phyloP scores from a whole-genome alignment of 768 basidiomycete species.

The Zangia roseola region DNA sequence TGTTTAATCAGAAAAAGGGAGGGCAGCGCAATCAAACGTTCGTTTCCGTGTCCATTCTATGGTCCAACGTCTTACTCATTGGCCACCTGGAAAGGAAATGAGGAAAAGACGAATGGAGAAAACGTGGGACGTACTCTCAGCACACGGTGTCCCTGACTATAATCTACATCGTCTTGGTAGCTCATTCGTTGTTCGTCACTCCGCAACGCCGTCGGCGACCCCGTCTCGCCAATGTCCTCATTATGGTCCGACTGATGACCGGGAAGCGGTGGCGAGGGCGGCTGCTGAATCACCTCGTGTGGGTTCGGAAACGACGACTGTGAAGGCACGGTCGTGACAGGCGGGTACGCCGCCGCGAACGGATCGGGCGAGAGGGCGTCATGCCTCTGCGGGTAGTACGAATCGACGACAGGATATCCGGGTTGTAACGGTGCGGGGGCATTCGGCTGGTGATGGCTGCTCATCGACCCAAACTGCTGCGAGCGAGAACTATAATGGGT shows the following conservation, averaged over 20 bases:
- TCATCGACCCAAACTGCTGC: slow-evolving; percentile 20
- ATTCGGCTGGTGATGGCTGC: slow-evolving; percentile 12
- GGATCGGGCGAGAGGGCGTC: slow-evolving; percentile 25
- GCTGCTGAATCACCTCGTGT: not conserved
- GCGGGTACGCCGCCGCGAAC: slow-evolving; percentile 32
- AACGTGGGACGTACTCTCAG: slow-evolving; percentile 24
- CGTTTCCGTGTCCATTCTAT: too few species aligned
- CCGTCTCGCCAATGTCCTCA: slow-evolving; percentile 8
- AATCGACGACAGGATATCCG: slow-evolving; percentile 24
- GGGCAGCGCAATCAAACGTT: too few species aligned
- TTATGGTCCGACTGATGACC: slow-evolving; percentile 10
- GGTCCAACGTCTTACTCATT: slow-evolving; percentile 9
- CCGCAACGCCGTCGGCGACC: slow-evolving; percentile 2
- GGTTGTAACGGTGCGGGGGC: slow-evolving; percentile 15
- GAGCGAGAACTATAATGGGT: slow-evolving; percentile 25
- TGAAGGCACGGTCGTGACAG: not conserved
- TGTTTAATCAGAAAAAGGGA: too few species aligned
- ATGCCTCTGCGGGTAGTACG: slow-evolving; percentile 23
- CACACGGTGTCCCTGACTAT: slow-evolving; percentile 26
- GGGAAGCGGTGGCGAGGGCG: slow-evolving; percentile 13
- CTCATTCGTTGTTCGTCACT: slow-evolving; percentile 27
- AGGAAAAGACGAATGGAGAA: not conserved
- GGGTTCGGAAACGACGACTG: slow-evolving; percentile 21
- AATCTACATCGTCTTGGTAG: slow-evolving; percentile 31
- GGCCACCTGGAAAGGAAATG: slow-evolving; percentile 12